Evolutionary conservation across 768 basidiomycete genomes (phyloP), one percentile per base, ranked within the genome.

Genomic region (Hebeloma cylindrosporum): DNA sequence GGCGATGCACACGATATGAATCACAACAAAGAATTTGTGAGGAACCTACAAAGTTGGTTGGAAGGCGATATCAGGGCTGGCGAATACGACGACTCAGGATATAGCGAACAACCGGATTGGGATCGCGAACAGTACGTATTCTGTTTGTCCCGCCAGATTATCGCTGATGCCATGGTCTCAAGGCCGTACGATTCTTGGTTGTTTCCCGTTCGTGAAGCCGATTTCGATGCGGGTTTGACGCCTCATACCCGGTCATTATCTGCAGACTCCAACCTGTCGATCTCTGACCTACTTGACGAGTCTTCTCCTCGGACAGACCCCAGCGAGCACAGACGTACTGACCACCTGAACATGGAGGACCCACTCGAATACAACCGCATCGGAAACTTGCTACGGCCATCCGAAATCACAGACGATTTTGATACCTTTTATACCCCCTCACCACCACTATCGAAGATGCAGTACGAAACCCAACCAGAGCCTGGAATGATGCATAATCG

Each of bases 11-110:
- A 75, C 35, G 72, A 75, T 45, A 63, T 70, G 23, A 73, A 79
- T 38, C 70, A 70, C 13, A 79, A 83, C 72, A 78, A 77, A 59
- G 76, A 80, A 31, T 93, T 91, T 85, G 80, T 95, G 40, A 67
- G 67, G 28, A 67, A 67, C 43, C 57, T 96, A 48, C 87, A 88
- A 61, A 70, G 62, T 45, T 97, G 92, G 92, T 78, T 97, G 28
- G 79, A 79, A 52, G 66, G 66, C 13, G 73, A 85, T 43, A 58
- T 58, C 30, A 52, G 69, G 40, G 59, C 51, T 45, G 67, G 61
- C 42, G 61, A 65, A 11, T 73, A 69, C 46, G 70, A 75, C 32
- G 81, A 85, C 56, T 77, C 79, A 8, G 63, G 74, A 17, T 66
- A 68, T 54, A 71, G 64, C 34, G 79, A 78, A 40, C 68, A 64